Evolutionary conservation across 1,284 basidiomycete species (phyloP), one percentile per base, ranked within the genome.

Genomic region (Exobasidium rhododendri): DNA sequence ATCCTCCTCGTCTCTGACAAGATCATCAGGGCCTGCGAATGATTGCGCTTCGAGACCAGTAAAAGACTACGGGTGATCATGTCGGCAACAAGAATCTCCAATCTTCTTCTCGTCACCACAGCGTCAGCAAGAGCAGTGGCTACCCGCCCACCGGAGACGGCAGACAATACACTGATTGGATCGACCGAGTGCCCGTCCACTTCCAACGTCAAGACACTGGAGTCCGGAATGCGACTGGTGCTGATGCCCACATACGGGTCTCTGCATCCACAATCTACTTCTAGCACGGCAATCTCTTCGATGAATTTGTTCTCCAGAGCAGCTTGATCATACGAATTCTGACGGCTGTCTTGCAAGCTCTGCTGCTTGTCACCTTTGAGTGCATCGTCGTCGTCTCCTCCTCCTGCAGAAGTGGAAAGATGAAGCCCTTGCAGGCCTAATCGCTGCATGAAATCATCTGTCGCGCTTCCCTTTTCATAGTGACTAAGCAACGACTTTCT

Each of bases 51-150:
- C 26, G 71, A 73, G 58, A 74, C 69, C 50, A 77, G 66, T 26
- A 74, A 65, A 17, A 77, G 63, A 43, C 67, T 65, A 11, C 74
- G 71, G 20, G 74, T 74, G 51, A 77, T 77, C 74, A 77, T 75
- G 31, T 77, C 74, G 14, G 66, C 68, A 13, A 74, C 73, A 2
- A 77, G 62, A 54, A 77, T 66, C 50, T 77, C 71, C 17, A 77
- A 62, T 26, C 74, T 60, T 49, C 74, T 62, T 11, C 74, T 67
- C 32, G 73, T 75, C 52, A 75, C 71, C 4, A 65, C 64, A 4
- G 74, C 70, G 44, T 77, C 73, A 35, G 71, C 69, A 26, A 73
- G 65, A 11, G 70, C 64, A 0, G 71, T 73, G 1, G 67, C 70
- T 2, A 65, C 64, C n/a, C n/a, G n/a, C 22, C 35, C 44, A 7